Conservation (phyloP, 2,329 filamentous ascomycete genomes). For the Arthrobotrys musiformis region DNA sequence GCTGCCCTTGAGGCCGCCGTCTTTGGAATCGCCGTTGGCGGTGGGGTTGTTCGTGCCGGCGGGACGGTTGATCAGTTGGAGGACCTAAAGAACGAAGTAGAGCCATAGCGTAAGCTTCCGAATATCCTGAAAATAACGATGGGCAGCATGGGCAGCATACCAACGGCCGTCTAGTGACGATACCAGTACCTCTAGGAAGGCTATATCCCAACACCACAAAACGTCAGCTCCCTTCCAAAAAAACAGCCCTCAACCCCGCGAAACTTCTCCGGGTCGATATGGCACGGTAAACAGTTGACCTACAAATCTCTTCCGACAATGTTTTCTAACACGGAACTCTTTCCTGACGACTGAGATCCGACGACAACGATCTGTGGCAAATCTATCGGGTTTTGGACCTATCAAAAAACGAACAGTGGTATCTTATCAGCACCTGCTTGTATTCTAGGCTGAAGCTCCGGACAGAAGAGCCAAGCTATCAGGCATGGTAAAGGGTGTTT, state of each 20-base stretch:
- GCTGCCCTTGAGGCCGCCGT: conserved; percentile 72
- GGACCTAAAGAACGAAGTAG: conserved; percentile 65
- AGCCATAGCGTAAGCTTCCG: conserved; percentile 27
- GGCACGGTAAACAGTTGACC: no score
- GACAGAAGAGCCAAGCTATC: conserved; percentile 11
- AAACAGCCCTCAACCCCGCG: no score
- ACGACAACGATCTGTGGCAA: conserved; percentile 98
- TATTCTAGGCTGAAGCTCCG: conserved; percentile 10
- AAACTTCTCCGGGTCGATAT: neutral
- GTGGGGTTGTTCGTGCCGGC: conserved; percentile 72
- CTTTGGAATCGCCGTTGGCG: conserved; percentile 63
- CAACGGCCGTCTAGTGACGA: conserved; percentile 93
- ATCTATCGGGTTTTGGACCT: conserved; percentile 99
- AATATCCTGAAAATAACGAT: neutral
- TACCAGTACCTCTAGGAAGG: conserved; percentile 94
- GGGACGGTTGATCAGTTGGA: conserved; percentile 95
- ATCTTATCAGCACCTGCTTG: conserved; percentile 36
- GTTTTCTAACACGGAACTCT: conserved; percentile 98
- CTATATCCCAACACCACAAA: conserved; percentile 65
- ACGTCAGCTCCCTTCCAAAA: neutral
- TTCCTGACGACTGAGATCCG: conserved; percentile 97
- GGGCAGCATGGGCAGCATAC: conserved; percentile 62
- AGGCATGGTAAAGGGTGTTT: neutral
- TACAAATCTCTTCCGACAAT: conserved; percentile 99
- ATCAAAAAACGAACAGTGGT: conserved; percentile 30